These are phyloP conservation scores for Diaporthe amygdali DNA, from an alignment of 2,329 filamentous ascomycete genomes.

Conservation along the genomic window DNA sequence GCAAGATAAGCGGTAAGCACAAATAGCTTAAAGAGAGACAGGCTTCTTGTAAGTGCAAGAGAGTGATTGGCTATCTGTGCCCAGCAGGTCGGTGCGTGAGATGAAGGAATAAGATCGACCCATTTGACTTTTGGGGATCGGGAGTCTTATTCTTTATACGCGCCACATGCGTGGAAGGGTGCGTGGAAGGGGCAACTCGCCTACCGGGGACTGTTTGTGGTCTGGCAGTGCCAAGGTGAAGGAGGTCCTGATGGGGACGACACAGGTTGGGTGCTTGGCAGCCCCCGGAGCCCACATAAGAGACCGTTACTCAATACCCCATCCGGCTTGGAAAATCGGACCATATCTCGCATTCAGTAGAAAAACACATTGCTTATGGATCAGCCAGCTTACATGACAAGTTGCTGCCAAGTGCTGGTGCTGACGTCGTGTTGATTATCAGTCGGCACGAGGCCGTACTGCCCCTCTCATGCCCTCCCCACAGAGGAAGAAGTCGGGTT, in stretches of 20 bases:
- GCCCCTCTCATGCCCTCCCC: background rate
- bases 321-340: constrained; percentile 16
- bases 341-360: background rate
- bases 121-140: background rate
- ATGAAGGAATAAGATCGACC: background rate
- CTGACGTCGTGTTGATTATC: constrained; percentile 13
- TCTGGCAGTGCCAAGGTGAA: background rate
- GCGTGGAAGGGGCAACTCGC: background rate
- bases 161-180: background rate
- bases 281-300: constrained; percentile 8
- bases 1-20: background rate
- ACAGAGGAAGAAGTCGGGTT: background rate
- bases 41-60: background rate
- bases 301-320: constrained; percentile 1
- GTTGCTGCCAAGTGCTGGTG: constrained; percentile 4
- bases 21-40: background rate
- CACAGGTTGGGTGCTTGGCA: constrained; percentile 12
- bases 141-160: constrained; percentile 5
- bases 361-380: background rate
- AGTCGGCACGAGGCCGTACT: background rate
- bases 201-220: background rate
- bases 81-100: background rate
- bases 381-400: constrained; percentile 2
- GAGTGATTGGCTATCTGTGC: background rate
- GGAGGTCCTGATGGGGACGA: constrained; percentile 6